These are phyloP conservation scores for Elsinoe australis DNA, from an alignment of 2,329 filamentous ascomycete genomes.

Conservation along the genomic window DNA sequence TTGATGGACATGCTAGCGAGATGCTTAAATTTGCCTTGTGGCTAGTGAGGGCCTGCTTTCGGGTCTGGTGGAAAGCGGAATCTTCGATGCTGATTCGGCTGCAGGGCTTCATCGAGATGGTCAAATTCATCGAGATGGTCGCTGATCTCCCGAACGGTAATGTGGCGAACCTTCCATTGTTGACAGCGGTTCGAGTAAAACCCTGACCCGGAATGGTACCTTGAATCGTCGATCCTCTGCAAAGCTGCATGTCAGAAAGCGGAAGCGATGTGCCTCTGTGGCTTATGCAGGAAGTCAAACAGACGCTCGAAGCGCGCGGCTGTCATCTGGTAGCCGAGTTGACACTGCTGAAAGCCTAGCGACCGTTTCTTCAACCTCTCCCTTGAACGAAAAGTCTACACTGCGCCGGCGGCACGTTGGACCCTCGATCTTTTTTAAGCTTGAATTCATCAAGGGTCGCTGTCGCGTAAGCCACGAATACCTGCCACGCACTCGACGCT, in stretches of 20 bases:
- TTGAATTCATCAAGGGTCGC: not conserved
- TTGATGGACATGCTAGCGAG: not conserved
- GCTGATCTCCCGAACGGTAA: slow-evolving; percentile 5
- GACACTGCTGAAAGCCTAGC: too few species aligned
- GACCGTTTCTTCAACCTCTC: too few species aligned
- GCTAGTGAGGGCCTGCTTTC: slow-evolving; percentile 4
- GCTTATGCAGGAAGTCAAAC: not conserved
- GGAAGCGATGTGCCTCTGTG: too few species aligned
- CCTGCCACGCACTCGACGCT: not conserved
- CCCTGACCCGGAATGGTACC: slow-evolving; percentile 1
- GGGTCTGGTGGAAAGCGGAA: not conserved
- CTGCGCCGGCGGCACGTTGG: too few species aligned
- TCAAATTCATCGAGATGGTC: slow-evolving; percentile 9
- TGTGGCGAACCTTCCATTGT: not conserved
- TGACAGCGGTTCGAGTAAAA: too few species aligned
- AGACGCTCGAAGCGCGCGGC: slow-evolving; percentile 7
- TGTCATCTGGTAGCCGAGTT: too few species aligned
- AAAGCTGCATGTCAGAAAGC: too few species aligned
- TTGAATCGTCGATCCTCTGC: slow-evolving; percentile 3
- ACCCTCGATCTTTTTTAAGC: too few species aligned
- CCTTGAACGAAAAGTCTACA: not conserved
- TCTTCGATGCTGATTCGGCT: slow-evolving; percentile 7
- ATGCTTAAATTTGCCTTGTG: not conserved
- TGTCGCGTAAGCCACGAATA: not conserved
- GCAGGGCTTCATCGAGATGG: slow-evolving; percentile 13